A percentile compares a stretch with the other conserved stretches of the same genome.
These are phyloP conservation scores for Polyplosphaeria fusca DNA, from an alignment of 495 filamentous ascomycete species.

Conservation along the genomic window DNA sequence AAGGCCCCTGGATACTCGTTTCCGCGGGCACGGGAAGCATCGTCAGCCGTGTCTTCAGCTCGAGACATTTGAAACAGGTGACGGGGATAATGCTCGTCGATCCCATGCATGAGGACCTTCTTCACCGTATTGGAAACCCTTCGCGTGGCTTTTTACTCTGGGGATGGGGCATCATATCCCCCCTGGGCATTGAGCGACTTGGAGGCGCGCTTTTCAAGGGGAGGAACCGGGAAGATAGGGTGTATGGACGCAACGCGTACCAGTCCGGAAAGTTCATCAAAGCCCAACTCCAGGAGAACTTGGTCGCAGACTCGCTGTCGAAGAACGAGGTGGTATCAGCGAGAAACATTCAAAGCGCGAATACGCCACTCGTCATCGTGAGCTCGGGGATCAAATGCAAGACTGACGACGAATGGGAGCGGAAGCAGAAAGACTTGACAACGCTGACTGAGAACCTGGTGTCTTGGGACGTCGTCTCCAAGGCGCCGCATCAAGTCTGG, in stretches of 20 bases:
- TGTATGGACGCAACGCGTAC: constrained; percentile 72
- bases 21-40: constrained; percentile 77
- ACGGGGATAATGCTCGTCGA: constrained; percentile 82
- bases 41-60: constrained; percentile 84
- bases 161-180: constrained; percentile 78
- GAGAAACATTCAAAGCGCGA: constrained; percentile 67
- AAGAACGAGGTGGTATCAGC: constrained; percentile 75
- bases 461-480: constrained; percentile 80
- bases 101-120: constrained; percentile 77
- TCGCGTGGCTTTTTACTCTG: constrained; percentile 77
- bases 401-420: constrained; percentile 66
- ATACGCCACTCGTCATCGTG: constrained; percentile 73
- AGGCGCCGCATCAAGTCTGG: constrained; percentile 89
- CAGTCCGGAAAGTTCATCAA: constrained; percentile 79
- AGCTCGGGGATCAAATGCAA: constrained; percentile 66
- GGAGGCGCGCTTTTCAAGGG: constrained; percentile 74
- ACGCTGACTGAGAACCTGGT: constrained; percentile 69
- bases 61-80: constrained; percentile 68
- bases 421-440: constrained; percentile 78
- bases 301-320: constrained; percentile 78
- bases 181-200: constrained; percentile 77
- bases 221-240: constrained; percentile 75
- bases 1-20: constrained; percentile 75
- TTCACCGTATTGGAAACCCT: constrained; percentile 62
- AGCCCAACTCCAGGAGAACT: constrained; percentile 85